Evolutionary conservation across 1,284 basidiomycete species (phyloP).

Genomic region (Microbotryomycetes sp.): DNA sequence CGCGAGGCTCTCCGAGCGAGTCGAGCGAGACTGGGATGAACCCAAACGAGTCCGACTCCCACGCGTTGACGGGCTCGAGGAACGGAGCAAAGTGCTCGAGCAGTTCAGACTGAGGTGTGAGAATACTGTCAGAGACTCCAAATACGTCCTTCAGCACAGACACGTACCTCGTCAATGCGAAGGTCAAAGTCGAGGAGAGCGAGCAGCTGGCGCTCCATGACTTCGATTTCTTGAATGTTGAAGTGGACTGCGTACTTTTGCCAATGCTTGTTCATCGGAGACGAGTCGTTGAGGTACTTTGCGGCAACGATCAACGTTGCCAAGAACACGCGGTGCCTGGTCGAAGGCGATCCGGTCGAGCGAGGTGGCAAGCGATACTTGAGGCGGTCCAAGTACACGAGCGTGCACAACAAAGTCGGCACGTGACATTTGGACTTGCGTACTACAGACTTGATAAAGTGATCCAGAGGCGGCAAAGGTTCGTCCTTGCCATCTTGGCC

Average conservation of each 20-base stretch:
- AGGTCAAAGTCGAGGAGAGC: constrained; percentile 81
- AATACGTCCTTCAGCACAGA: not conserved
- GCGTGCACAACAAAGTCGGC: constrained; percentile 78
- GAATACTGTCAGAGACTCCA: not conserved
- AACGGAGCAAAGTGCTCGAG: constrained; percentile 41
- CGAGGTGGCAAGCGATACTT: constrained; percentile 60
- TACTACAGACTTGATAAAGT: constrained; percentile 78
- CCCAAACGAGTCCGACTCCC: not conserved
- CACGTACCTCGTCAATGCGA: constrained; percentile 62
- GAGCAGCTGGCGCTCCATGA: constrained; percentile 93
- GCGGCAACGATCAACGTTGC: constrained; percentile 89
- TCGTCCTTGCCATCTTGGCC: constrained; percentile 33
- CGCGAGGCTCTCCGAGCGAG: constrained; percentile 1
- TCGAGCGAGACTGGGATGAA: not conserved
- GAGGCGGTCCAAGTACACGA: constrained; percentile 85
- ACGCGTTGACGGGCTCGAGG: constrained; percentile 5
- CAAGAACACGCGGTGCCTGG: constrained; percentile 86
- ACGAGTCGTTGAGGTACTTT: constrained; percentile 79
- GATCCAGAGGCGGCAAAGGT: constrained; percentile 61
- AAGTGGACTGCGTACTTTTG: constrained; percentile 37
- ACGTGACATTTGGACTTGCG: constrained; percentile 80
- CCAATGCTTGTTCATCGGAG: constrained; percentile 85
- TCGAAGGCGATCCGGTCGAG: constrained; percentile 68
- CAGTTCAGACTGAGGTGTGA: constrained; percentile 44
- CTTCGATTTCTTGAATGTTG: constrained; percentile 43